Evolutionary conservation across 352 stramenopile genomes (phyloP), one percentile per base, ranked within the genome.

Genomic region (Globisporangium nagaii): DNA sequence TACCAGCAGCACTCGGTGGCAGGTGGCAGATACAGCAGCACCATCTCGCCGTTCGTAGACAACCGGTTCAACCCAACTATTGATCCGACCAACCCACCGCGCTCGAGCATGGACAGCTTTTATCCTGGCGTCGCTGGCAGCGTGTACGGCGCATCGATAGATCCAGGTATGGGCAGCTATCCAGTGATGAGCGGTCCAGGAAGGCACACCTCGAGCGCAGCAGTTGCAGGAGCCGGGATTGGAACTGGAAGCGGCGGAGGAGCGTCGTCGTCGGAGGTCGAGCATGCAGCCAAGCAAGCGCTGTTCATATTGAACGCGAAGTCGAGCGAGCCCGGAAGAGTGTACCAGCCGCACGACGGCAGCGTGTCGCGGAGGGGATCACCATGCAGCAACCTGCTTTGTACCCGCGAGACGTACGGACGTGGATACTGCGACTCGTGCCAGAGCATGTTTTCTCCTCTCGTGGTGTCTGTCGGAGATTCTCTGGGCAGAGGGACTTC

Each of bases 351-450:
- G 13, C 57, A 66, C 30, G 65, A 56, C 10, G 56, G 62, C 4
- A 59, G 46, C 15, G 28, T 58, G n/a, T 11, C 25, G 47, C 35
- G 36, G 11, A 39, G 24, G 28, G 36, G 32, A 5, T 37, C 48
- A 19, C 19, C 54, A 25, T 89, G 79, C 51, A 77, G 52, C 32
- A 89, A 87, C 46, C 68, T 68, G 31, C 85, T 84, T 22, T 89
- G 79, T 50, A 60, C 65, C 31, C 66, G 71, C 19, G 67, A 84
- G 34, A 75, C 70, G 20, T 84, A 76, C 51, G 73, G 72, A 0
- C 63, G 66, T 4, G 75, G 86, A 37, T 84, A 79, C 39, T 89
- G 79, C 32, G 75, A 84, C 11, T 63, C 64, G 1, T 89, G 79
- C 42, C 75, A 84, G 56, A 71, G 57, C 34, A 67, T 89, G 32